Evolutionary conservation across 768 basidiomycete genomes (phyloP).

Genomic region (Agrocybe chaxingu): DNA sequence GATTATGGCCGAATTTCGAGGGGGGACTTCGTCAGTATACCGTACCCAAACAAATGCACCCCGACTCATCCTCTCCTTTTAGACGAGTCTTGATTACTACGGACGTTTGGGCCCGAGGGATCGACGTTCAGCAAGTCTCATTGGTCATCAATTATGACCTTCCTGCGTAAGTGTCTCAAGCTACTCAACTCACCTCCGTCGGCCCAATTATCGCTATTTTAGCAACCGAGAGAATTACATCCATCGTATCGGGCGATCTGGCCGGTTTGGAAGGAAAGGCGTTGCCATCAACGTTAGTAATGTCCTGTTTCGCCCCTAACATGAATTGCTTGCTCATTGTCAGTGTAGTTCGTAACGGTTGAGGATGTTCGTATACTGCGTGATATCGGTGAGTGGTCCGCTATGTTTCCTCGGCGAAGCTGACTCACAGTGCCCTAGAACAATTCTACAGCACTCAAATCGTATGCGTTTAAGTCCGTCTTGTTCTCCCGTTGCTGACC

Average conservation of each 20-base stretch:
- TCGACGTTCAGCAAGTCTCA: constrained; percentile 97
- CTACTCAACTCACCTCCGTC: constrained; percentile 4
- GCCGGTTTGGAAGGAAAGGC: constrained; percentile 98
- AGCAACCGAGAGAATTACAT: constrained; percentile 99
- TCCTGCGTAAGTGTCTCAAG: constrained; percentile 61
- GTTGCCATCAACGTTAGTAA: constrained; percentile 93
- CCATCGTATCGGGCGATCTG: constrained; percentile 98
- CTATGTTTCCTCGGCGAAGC: too few relatives aligned
- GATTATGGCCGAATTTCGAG: constrained; percentile 96
- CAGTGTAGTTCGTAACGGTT: constrained; percentile 79
- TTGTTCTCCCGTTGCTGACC: constrained; percentile 18
- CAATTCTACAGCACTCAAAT: constrained; percentile 97
- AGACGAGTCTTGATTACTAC: constrained; percentile 95
- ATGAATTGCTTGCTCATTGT: constrained; percentile 12
- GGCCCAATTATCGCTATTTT: constrained; percentile 7
- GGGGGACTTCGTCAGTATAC: constrained; percentile 76
- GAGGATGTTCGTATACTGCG: constrained; percentile 96
- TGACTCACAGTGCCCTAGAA: constrained; percentile 41
- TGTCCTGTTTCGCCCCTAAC: constrained; percentile 2
- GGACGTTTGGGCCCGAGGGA: constrained; percentile 96
- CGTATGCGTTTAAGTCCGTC: constrained; percentile 41
- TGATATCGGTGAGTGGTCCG: constrained; percentile 74
- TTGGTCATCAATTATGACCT: constrained; percentile 97
- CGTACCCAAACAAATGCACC: neutral
- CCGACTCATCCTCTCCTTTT: constrained; percentile 13